Base-by-base conservation (phyloP, 2,329 filamentous ascomycete species). In the Aaosphaeria arxii region DNA sequence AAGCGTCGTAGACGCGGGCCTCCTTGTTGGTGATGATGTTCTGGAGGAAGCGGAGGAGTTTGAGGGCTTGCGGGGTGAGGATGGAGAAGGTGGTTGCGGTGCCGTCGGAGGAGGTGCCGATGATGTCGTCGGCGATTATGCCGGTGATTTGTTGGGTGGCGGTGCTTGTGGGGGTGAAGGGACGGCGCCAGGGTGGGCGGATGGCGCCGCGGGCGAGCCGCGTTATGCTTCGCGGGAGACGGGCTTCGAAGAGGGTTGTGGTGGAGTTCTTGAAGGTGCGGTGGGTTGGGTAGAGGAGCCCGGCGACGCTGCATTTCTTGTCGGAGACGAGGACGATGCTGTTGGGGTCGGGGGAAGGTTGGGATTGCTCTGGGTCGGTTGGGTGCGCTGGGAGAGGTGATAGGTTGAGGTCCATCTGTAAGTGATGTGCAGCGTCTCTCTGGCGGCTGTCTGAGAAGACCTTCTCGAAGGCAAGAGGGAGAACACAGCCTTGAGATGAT, bases 1-100 rank as follows among this genome's bases (percentile, higher is more conserved):
- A 9, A 36, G 7, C n/a, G 9, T n/a, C 9, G 9, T 9, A n/a
- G n/a, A 3, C 33, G 9, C 33, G 7, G 7, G 7, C 33, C 33
- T 36, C 33, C 33, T 36, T 36, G 9, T 9, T n/a, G n/a, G n/a
- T 7, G 7, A 70, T 58, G 31, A 95, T 65, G 49, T 87, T 86
- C 61, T 95, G 86, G 1, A 96, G 64, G 53, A 92, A 83, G 48
- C 80, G 79, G 5, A 97, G 75, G 4, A 95, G 74, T 5, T 78
- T 77, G 82, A 86, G 88, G 6, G 85, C 79, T 2, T 80, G 69
- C 13, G 79, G 60, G 7, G 77, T 73, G 1, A 97, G 71, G 11
- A 91, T 71, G 1, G 80, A 80, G 57, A 96, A 86, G 11, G 72
- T 66, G 40, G 76, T 74, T 11, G 83, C 59, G 1, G 75, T 73